A percentile compares a stretch with the other conserved stretches of the same genome.
Conservation (phyloP, 345 rosid species). For the Erysimum cheiranthoides region DNA sequence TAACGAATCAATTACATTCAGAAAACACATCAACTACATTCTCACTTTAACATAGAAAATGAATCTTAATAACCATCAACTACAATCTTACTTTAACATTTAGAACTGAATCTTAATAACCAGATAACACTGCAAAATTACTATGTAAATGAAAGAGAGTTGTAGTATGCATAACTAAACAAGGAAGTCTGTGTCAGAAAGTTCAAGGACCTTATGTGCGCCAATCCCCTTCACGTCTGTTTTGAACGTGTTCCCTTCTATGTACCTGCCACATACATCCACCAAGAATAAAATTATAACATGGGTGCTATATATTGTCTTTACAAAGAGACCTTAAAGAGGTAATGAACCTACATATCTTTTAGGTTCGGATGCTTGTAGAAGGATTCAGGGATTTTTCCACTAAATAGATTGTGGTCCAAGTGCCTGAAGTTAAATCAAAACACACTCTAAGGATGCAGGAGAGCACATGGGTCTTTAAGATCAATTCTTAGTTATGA, state of each 20-base stretch:
- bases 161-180: slow-evolving; percentile 45
- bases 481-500: background rate
- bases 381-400: slow-evolving; percentile 70
- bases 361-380: slow-evolving; percentile 71
- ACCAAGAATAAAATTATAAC: background rate
- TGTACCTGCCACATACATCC: slow-evolving; percentile 56
- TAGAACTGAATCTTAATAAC: slow-evolving; percentile 11
- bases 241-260: slow-evolving; percentile 79
- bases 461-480: background rate
- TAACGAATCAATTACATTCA: slow-evolving; percentile 34
- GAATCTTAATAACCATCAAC: slow-evolving; percentile 12
- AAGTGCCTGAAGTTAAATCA: slow-evolving; percentile 58
- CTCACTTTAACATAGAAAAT: slow-evolving; percentile 7
- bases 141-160: background rate
- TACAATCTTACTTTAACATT: slow-evolving; percentile 16
- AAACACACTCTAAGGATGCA: slow-evolving; percentile 6
- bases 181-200: slow-evolving; percentile 63
- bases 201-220: slow-evolving; percentile 68
- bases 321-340: slow-evolving; percentile 1
- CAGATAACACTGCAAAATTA: background rate
- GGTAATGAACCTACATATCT: slow-evolving; percentile 64
- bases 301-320: background rate
- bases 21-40: slow-evolving; percentile 27
- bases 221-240: slow-evolving; percentile 71
- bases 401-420: slow-evolving; percentile 81